Evolutionary conservation across 2,329 filamentous ascomycete species (phyloP).

Genomic region (Penicillium sp.): DNA sequence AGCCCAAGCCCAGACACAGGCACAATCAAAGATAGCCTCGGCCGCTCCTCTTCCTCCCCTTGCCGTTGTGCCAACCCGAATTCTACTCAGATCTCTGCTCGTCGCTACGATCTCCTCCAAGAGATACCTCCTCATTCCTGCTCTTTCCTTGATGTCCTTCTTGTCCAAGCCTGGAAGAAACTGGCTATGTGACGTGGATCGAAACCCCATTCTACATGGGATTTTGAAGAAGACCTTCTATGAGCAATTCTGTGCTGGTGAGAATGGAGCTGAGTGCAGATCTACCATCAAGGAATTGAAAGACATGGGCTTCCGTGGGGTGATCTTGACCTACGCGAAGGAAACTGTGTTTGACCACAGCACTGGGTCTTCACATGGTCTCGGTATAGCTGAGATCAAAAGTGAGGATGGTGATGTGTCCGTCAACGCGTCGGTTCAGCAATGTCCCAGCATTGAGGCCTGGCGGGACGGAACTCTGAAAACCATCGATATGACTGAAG

Average conservation of each 20-base stretch:
- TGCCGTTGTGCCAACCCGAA: slow-evolving; percentile 33
- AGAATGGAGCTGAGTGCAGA: slow-evolving; percentile 68
- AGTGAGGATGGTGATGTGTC: slow-evolving; percentile 10
- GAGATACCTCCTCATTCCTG: slow-evolving; percentile 65
- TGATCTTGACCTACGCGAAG: slow-evolving; percentile 80
- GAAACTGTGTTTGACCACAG: slow-evolving; percentile 68
- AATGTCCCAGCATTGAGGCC: slow-evolving; percentile 42
- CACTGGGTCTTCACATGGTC: slow-evolving; percentile 23
- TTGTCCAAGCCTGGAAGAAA: slow-evolving; percentile 61
- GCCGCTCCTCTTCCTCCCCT: slow-evolving; percentile 21
- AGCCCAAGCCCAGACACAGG: slow-evolving; percentile 6
- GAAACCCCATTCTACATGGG: slow-evolving; percentile 69
- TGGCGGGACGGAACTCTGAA: slow-evolving; percentile 77
- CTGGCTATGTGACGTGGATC: slow-evolving; percentile 68
- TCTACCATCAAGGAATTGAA: slow-evolving; percentile 67
- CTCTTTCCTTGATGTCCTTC: slow-evolving; percentile 66
- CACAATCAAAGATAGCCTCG: slow-evolving; percentile 1
- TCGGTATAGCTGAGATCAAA: slow-evolving; percentile 20
- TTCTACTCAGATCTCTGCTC: slow-evolving; percentile 46
- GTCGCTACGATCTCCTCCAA: slow-evolving; percentile 53
- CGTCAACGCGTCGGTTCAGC: background rate
- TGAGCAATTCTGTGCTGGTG: slow-evolving; percentile 86
- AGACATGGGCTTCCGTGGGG: slow-evolving; percentile 75
- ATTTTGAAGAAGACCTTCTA: slow-evolving; percentile 71
- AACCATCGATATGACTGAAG: slow-evolving; percentile 57